Evolutionary conservation across 1,284 basidiomycete genomes (phyloP).

Genomic region (Neonothopanus nambi): DNA sequence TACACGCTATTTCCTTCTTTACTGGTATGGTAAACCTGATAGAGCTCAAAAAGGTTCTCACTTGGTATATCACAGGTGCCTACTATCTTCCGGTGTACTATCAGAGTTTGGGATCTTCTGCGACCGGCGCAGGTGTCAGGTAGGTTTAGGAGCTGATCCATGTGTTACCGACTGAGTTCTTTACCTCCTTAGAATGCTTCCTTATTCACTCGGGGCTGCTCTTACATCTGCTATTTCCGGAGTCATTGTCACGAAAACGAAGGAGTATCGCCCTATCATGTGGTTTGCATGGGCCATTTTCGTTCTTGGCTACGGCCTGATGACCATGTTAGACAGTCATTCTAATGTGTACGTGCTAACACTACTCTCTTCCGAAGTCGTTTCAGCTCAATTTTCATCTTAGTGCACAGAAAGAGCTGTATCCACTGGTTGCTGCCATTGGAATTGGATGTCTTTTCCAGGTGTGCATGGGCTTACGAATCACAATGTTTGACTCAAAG

Average conservation of each 20-base stretch:
- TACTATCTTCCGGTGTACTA: slow-evolving; percentile 79
- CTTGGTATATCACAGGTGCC: slow-evolving; percentile 40
- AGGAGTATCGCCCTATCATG: slow-evolving; percentile 62
- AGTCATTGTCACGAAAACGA: no score
- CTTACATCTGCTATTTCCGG: no score
- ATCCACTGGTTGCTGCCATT: no score
- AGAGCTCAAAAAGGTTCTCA: no score
- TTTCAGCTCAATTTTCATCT: slow-evolving; percentile 1
- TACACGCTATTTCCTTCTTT: slow-evolving; percentile 75
- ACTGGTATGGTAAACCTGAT: slow-evolving; percentile 33
- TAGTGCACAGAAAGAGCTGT: slow-evolving; percentile 62
- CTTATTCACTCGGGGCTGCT: no score
- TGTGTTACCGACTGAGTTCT: no score
- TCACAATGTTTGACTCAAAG: no score
- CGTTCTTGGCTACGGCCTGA: slow-evolving; percentile 65
- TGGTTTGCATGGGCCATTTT: slow-evolving; percentile 59
- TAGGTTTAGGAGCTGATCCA: no score
- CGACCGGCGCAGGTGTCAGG: slow-evolving; percentile 74
- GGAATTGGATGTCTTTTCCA: slow-evolving; percentile 70
- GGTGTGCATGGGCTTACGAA: no score
- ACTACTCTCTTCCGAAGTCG: neutral
- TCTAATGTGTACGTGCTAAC: slow-evolving; percentile 48
- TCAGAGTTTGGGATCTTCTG: slow-evolving; percentile 76
- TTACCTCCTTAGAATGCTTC: no score
- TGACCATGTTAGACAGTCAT: slow-evolving; percentile 49